Percentiles rank a stretch among this genome's conserved stretches.
phyloP scores from a whole-genome alignment of 2,329 filamentous ascomycete genomes.

The Berkeleyomyces basicola region DNA sequence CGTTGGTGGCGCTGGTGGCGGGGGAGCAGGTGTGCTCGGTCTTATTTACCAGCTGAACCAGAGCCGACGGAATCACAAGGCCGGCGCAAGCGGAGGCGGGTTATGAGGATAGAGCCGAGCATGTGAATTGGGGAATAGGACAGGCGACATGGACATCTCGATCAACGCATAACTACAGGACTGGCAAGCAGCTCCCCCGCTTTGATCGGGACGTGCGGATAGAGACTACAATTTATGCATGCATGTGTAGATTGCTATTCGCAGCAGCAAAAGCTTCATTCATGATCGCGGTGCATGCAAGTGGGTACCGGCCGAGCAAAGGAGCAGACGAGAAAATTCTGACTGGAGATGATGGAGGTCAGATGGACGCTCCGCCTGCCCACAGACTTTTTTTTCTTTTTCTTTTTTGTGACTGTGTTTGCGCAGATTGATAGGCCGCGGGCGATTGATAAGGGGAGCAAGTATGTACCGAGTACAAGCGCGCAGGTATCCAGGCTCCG shows the following conservation, averaged over 20 bases:
- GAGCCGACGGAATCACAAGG: slow-evolving; percentile 34
- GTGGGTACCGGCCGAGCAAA: not conserved
- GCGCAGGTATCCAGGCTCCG: not conserved
- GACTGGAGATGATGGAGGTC: too few species aligned
- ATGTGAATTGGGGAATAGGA: too few species aligned
- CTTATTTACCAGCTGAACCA: slow-evolving; percentile 44
- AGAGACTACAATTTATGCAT: too few species aligned
- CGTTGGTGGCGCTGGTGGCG: slow-evolving; percentile 18
- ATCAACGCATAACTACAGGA: too few species aligned
- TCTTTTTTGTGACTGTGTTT: not conserved
- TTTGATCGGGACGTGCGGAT: too few species aligned
- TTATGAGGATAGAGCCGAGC: not conserved
- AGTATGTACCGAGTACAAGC: not conserved
- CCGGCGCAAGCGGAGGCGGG: slow-evolving; percentile 24
- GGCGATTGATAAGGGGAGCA: not conserved
- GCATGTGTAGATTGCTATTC: not conserved
- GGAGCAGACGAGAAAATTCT: too few species aligned
- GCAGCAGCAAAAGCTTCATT: not conserved
- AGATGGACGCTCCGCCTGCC: too few species aligned
- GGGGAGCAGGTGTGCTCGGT: slow-evolving; percentile 38
- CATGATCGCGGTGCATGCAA: not conserved
- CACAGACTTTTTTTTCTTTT: not conserved
- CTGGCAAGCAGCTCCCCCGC: too few species aligned
- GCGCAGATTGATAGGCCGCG: slow-evolving; percentile 4
- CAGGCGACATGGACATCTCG: too few species aligned